phyloP scores from a whole-genome alignment of 2,329 filamentous ascomycete species.

The Fusarium foetens region DNA sequence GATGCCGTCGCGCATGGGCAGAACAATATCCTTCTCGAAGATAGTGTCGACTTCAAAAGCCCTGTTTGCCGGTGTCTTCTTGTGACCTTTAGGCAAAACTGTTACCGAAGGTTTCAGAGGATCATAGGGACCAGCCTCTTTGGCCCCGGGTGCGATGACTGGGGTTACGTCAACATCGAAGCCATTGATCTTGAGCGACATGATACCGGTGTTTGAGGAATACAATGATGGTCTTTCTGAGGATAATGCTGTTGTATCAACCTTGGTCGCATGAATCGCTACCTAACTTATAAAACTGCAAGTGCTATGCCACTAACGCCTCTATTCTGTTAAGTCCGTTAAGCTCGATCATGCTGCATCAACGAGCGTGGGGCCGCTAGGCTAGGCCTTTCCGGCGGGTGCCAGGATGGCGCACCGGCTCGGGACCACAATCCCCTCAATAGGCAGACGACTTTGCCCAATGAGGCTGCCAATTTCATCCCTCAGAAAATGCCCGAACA shows the following conservation, averaged over 20 bases:
- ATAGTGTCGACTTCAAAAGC: conserved; percentile 2
- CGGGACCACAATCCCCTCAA: background rate
- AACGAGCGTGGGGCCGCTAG: background rate
- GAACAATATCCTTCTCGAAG: conserved; percentile 4
- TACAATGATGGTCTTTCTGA: background rate
- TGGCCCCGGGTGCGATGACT: background rate
- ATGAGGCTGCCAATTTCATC: background rate
- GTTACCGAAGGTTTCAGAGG: background rate
- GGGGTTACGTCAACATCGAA: background rate
- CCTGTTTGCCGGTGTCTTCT: background rate
- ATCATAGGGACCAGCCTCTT: background rate
- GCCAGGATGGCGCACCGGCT: background rate
- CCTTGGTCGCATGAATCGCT: too few species aligned
- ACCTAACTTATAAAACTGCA: background rate
- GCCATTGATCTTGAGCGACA: conserved; percentile 1
- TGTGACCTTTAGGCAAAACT: background rate
- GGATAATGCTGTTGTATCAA: background rate
- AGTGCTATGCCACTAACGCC: background rate
- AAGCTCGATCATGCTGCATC: background rate
- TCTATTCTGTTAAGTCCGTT: background rate
- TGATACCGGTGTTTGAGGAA: background rate
- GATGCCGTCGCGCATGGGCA: conserved; percentile 4
- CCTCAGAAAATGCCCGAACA: accelerated
- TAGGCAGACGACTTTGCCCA: background rate
- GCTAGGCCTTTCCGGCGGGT: accelerated